Percentiles rank a stretch among this genome's conserved stretches.
Conservation (phyloP, 1,284 basidiomycete genomes). For the Xanthoconium separans region DNA sequence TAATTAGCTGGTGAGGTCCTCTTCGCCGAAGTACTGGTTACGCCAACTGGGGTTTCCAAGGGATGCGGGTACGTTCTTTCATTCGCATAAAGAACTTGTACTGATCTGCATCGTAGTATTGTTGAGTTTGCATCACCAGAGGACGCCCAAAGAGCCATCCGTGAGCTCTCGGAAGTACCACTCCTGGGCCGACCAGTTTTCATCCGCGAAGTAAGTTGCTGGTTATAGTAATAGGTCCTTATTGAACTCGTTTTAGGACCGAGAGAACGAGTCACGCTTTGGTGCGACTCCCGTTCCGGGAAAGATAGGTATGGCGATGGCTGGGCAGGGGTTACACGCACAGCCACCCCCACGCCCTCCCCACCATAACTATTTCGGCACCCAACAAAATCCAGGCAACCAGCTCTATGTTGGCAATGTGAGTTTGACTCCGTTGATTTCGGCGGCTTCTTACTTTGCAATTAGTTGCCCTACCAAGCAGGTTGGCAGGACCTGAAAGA, state of each 20-base stretch:
- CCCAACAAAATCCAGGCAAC: constrained; percentile 69
- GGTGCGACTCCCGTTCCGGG: constrained; percentile 91
- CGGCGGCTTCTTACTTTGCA: constrained; percentile 6
- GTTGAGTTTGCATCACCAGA: constrained; percentile 88
- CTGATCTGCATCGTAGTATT: constrained; percentile 54
- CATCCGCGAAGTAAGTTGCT: constrained; percentile 80
- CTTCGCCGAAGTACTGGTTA: constrained; percentile 97
- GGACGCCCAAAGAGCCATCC: constrained; percentile 82
- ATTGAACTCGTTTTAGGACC: constrained; percentile 66
- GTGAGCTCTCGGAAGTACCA: constrained; percentile 84
- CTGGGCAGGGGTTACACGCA: constrained; percentile 73
- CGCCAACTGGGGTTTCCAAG: constrained; percentile 95
- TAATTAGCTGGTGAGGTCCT: constrained; percentile 94
- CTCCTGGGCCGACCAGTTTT: constrained; percentile 93
- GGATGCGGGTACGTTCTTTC: constrained; percentile 88
- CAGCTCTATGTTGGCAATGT: constrained; percentile 94
- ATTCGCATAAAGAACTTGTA: background rate
- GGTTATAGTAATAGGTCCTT: background rate
- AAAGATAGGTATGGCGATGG: constrained; percentile 90
- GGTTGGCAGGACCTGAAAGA: constrained; percentile 99
- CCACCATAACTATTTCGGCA: constrained; percentile 69
- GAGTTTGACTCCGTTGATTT: constrained; percentile 29
- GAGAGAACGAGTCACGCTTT: constrained; percentile 93
- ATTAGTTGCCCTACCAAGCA: constrained; percentile 88
- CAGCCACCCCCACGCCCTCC: constrained; percentile 72